Base-by-base conservation (phyloP, 75 land plant genomes). In the Picea glauca region DNA sequence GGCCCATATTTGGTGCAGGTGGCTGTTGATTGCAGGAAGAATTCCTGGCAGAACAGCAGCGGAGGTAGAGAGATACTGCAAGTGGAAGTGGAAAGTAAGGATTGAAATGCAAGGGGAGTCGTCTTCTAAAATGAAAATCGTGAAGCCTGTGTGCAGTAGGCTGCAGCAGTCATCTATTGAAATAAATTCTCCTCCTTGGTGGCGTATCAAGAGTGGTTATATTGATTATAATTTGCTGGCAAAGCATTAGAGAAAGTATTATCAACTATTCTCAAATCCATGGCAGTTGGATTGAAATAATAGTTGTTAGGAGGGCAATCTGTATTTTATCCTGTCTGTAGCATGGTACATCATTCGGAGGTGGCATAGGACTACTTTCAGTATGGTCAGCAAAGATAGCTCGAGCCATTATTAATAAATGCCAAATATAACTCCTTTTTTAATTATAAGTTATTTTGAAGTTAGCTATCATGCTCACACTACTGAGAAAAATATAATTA, bases 31-130 rank as follows among this genome's bases (percentile, higher is more conserved):
- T 62, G 75, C 83, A 32, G 83, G 83, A 40, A 78, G 83, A 78
- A 70, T 82, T 46, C 83, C 83, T 14, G 83, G 83, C 1, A 82
- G 80, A 70, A 78, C 83, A 40, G 80, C 83, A 31, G 83, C 70
- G 9, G 80, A 82, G 31, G 62, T 82, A 38, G 83, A 82, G 63
- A 82, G 62, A 75, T 82, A 78, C 50, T 50, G 12, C 56, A 50
- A 50, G 1, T 82, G 83, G 79, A 82, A 70, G 12, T 3, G 20
- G 21, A 43, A n/a, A 20, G 43, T 23, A 9, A 21, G 43, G 23
- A 50, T 50, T 9, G 7, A 11, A 21, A 21, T 0, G 1, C 74
- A 70, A 0, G 23, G 3, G 11, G 20, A 13, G 23, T 70, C 74
- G 1, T 70, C 54, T 18, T 21, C 3, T 17, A 70, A 70, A 38